Evolutionary conservation across 768 basidiomycete genomes (phyloP).

Genomic region (Vararia minispora): DNA sequence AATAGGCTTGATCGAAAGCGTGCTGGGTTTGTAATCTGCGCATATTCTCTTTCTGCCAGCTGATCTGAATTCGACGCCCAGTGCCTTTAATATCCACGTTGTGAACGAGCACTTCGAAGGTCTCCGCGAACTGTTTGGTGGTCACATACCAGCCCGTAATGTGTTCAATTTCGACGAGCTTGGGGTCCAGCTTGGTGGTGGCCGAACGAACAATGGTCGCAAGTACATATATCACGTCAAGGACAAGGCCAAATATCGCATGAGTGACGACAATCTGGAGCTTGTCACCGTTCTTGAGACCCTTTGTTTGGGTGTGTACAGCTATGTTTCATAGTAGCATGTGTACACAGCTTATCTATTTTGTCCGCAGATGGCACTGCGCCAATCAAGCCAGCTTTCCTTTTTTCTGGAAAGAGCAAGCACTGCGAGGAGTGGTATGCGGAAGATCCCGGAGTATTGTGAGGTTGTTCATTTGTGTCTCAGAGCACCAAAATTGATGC

Average conservation of each 20-base stretch:
- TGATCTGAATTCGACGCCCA: too few species aligned
- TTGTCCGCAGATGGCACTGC: slow-evolving; percentile 27
- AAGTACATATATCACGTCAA: neutral
- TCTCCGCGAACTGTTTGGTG: neutral
- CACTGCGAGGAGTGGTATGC: slow-evolving; percentile 18
- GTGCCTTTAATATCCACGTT: neutral
- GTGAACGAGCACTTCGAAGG: neutral
- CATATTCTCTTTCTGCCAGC: too few species aligned
- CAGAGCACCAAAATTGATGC: slow-evolving; percentile 12
- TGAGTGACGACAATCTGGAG: slow-evolving; percentile 26
- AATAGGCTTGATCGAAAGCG: too few species aligned
- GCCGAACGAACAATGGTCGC: neutral
- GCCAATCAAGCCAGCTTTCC: slow-evolving; percentile 24
- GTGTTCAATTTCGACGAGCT: slow-evolving; percentile 1
- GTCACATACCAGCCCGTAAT: neutral
- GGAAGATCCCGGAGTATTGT: slow-evolving; percentile 17
- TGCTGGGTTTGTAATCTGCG: too few species aligned
- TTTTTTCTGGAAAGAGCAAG: slow-evolving; percentile 24
- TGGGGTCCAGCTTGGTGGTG: neutral
- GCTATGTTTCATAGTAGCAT: too few species aligned
- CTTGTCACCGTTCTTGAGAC: slow-evolving; percentile 36
- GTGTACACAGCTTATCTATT: too few species aligned
- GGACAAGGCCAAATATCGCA: neutral
- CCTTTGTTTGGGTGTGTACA: too few species aligned
- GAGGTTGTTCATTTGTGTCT: slow-evolving; percentile 6